phyloP scores from a whole-genome alignment of 192 early-diverging fungal species.

The Coemansia sp. region DNA sequence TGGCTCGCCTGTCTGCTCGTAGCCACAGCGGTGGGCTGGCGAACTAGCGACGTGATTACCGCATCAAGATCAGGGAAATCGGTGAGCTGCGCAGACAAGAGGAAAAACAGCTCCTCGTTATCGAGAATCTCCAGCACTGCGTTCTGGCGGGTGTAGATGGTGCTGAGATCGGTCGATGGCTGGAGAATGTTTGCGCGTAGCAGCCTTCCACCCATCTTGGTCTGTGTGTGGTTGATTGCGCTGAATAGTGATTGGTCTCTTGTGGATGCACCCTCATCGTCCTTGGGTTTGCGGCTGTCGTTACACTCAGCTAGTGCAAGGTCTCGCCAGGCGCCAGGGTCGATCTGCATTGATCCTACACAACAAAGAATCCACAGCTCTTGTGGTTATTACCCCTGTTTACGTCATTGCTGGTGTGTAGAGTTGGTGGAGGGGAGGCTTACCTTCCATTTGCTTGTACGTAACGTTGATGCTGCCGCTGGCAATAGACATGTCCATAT shows the following conservation, averaged over 20 bases:
- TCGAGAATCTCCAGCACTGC: conserved; percentile 36
- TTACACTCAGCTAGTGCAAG: conserved; percentile 11
- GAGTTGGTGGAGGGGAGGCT: background rate
- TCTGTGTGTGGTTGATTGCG: conserved; percentile 31
- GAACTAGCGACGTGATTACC: conserved; percentile 49
- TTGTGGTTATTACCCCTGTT: background rate
- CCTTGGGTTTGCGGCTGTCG: no score
- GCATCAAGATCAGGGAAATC: conserved; percentile 53
- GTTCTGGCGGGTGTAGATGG: conserved; percentile 27
- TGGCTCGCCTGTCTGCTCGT: conserved; percentile 56
- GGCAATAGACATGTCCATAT: conserved; percentile 3
- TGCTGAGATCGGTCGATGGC: conserved; percentile 48
- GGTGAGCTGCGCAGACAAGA: conserved; percentile 42
- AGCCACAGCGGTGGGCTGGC: conserved; percentile 44
- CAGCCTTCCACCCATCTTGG: conserved; percentile 51
- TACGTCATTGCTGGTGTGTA: background rate
- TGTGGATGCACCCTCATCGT: no score
- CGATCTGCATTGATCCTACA: conserved; percentile 42
- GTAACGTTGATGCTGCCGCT: conserved; percentile 15
- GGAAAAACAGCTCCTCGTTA: conserved; percentile 50
- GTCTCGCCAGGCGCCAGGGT: conserved; percentile 41
- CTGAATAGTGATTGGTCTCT: conserved; percentile 13
- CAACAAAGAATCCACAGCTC: no score
- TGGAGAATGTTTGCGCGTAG: conserved; percentile 74
- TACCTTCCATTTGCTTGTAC: conserved; percentile 38